Base-by-base conservation (phyloP, 2,329 filamentous ascomycete genomes). In the Cryphonectria naterciae region DNA sequence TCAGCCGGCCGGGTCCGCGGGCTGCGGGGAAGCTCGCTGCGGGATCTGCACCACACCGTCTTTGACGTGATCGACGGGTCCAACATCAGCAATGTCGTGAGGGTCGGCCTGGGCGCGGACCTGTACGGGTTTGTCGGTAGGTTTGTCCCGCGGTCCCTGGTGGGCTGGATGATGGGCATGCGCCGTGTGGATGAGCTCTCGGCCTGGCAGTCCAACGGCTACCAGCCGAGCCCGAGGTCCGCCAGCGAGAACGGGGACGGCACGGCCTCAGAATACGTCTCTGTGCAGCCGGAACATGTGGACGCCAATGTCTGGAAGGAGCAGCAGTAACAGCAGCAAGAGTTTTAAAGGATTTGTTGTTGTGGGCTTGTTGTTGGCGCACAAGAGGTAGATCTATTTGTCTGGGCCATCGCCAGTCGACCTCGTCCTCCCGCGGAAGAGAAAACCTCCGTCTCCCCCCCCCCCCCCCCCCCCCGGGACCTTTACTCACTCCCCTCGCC, bases 121-220 rank as follows among this genome's bases (percentile, higher is more conserved):
- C 85, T 94, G 0, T 98, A 98, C 80, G 92, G 93, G 54, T 86
- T 98, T 41, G 92, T 98, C 10, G 96, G 95, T 7, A 87, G 88
- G 54, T 95, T 92, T 88, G 86, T 92, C 35, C 95, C 96, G 1
- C 86, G 88, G 28, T 87, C 90, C 2, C 79, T 98, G 22, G 92
- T 98, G n/a, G 91, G 90, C 1, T 96, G 93, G 92, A 97, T 98
- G 92, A 92, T 98, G 88, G 94, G 94, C 15, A 88, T 95, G 70
- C 85, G 90, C 72, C 84, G 83, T 70, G 88, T 91, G 22, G 85
- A 88, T 68, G 84, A 89, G 78, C 80, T 89, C 63, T 85, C 84
- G 65, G 79, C 83, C 2, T 88, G 86, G 86, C 86, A 88, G 77
- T 78, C 71, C 73, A 83, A 22, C 46, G n/a, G 72, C 62, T 69